Evolutionary conservation across 2,329 filamentous ascomycete genomes (phyloP).

Genomic region (Exophiala lecanii-corni): DNA sequence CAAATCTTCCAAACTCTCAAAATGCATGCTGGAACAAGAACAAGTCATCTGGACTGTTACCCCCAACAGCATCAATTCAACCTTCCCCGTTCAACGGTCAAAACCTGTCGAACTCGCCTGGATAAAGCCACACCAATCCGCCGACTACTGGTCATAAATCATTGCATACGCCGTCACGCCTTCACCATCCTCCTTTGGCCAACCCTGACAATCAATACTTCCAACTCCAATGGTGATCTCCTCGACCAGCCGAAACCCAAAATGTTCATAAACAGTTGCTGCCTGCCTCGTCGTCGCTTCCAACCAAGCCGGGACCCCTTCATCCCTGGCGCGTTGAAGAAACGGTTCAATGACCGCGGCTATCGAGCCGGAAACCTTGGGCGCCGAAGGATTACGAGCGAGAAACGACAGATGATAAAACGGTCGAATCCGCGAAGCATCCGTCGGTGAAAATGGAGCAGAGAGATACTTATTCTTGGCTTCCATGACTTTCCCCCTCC

Average conservation of each 20-base stretch:
- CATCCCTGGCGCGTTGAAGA: constrained; percentile 20
- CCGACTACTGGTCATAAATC: constrained; percentile 20
- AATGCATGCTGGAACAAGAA: too few species aligned
- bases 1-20: too few species aligned
- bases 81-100: too few species aligned
- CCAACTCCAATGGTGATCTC: constrained; percentile 17
- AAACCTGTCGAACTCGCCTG: too few species aligned
- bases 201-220: constrained; percentile 14
- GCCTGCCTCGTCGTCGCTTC: constrained; percentile 22
- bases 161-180: constrained; percentile 21
- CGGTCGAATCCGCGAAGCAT: constrained; percentile 7
- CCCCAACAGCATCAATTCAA: too few species aligned
- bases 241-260: constrained; percentile 23
- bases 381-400: constrained; percentile 17
- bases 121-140: too few species aligned
- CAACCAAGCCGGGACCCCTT: constrained; percentile 23
- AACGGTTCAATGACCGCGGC: constrained; percentile 23
- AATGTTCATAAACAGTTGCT: constrained; percentile 19
- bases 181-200: constrained; percentile 15
- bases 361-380: constrained; percentile 18
- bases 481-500: constrained; percentile 15
- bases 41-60: too few species aligned
- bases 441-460: constrained; percentile 1
- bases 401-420: constrained; percentile 25
- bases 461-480: constrained; percentile 19